These are phyloP conservation scores for Citrus medica DNA, from an alignment of 345 rosid species.

Conservation along the genomic window DNA sequence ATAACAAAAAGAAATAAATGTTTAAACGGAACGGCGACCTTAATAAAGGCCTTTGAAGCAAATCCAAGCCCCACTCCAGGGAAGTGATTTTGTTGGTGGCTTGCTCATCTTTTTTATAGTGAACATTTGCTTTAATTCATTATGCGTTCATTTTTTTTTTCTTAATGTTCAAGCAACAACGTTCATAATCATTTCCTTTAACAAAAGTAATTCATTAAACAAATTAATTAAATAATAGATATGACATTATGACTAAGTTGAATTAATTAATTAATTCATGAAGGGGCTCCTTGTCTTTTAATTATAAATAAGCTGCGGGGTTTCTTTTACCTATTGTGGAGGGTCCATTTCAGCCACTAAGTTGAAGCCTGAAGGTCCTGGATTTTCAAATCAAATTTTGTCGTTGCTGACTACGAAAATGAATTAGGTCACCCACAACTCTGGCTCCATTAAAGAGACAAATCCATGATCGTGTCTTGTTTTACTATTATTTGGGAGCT, in stretches of 20 bases:
- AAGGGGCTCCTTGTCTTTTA: not conserved
- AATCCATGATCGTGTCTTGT: not conserved
- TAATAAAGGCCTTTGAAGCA: not conserved
- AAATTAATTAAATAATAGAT: not conserved
- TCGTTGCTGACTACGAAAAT: not conserved
- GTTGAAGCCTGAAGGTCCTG: not conserved
- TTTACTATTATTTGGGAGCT: not conserved
- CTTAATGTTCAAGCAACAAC: not conserved
- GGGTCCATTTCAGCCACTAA: conserved; percentile 9
- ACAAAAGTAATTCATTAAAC: not conserved
- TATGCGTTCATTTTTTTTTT: too few relatives aligned
- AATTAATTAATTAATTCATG: too few relatives aligned
- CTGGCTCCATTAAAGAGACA: not conserved
- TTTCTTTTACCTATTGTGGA: not conserved
- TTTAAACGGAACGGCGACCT: not conserved
- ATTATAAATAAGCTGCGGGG: not conserved
- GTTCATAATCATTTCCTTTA: not conserved
- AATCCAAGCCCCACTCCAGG: not conserved
- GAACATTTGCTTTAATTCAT: too few relatives aligned
- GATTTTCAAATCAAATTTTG: not conserved
- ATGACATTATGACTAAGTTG: not conserved
- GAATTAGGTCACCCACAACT: not conserved
- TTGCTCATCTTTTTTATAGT: not conserved
- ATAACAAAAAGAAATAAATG: not conserved
- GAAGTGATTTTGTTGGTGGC: not conserved